Evolutionary conservation across 805 yeast species (phyloP), one percentile per base, ranked within the genome.

Genomic region (Zygosaccharomyces gambellarensis): DNA sequence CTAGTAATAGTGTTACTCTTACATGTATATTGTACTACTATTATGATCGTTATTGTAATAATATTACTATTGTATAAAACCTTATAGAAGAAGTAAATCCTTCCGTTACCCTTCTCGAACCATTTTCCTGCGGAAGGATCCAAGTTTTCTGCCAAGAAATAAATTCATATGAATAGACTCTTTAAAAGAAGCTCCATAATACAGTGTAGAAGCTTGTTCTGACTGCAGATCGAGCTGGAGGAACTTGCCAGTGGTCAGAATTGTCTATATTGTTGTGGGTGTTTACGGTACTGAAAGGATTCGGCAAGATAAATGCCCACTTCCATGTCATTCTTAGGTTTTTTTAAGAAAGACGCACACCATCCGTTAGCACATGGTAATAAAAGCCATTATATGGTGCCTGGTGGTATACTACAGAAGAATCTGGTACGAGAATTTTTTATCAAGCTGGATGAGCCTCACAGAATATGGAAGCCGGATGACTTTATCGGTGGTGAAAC

Each of bases 401-500:
- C 55, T 19, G 57, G 61, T 17, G 45, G 52, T 21, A 31, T 49
- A 34, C 48, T 51, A n/a, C 43, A 45, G 30, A 46, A 45, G 31
- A 71, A 68, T 40, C 68, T 77, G 9, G 74, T 80, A 10, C 75
- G 74, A 39, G 90, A 86, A 55, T 83, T 87, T 66, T 85, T 81
- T 65, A 81, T 89, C 43, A 73, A 74, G 40, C 71, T 89, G 41
- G 85, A 83, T 53, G 82, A 83, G 47, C 90, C 95, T 1, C 95
- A 87, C 64, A 78, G 79, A 55, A 70, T 78, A 3, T 88, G 85
- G 80, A 70, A 73, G n/a, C 96, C 97, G 0, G 94, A 92, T 12
- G 96, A 88, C 46, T 77, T 76, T 54, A 76, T 87, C 3, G 67
- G 74, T 1, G 95, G 95, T 12, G 82, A 79, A 56, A 76, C 81